Percentiles rank a stretch among this genome's conserved stretches.
phyloP scores from a whole-genome alignment of 495 filamentous ascomycete genomes.

The Chaetomidium leptoderma region DNA sequence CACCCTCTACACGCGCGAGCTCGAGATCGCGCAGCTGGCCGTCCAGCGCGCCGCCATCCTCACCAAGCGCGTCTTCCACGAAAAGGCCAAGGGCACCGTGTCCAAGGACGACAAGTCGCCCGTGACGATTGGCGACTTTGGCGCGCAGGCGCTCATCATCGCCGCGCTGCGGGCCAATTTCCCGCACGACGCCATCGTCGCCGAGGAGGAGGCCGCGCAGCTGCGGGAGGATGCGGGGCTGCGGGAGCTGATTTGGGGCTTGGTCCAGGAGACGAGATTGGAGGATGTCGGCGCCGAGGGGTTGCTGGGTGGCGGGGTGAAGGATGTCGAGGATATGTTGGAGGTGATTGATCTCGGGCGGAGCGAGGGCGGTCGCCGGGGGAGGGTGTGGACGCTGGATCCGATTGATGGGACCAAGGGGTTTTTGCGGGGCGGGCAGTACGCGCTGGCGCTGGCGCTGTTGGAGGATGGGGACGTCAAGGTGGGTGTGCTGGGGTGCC shows the following conservation, averaged over 20 bases:
- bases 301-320: conserved; percentile 66
- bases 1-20: conserved; percentile 66
- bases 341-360: conserved; percentile 79
- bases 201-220: conserved; percentile 83
- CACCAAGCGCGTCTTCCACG: conserved; percentile 89
- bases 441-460: conserved; percentile 88
- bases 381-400: conserved; percentile 93
- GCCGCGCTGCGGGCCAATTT: conserved; percentile 82
- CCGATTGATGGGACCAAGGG: conserved; percentile 98
- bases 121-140: conserved; percentile 96
- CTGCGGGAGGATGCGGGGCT: conserved; percentile 65
- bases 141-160: conserved; percentile 94
- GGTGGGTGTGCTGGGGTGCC: conserved; percentile 89
- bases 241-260: conserved; percentile 71
- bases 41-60: conserved; percentile 85
- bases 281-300: conserved; percentile 58
- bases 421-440: conserved; percentile 95
- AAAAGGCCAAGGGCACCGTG: conserved; percentile 86
- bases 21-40: conserved; percentile 80
- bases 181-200: conserved; percentile 85
- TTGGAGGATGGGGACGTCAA: conserved; percentile 94
- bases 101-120: conserved; percentile 93
- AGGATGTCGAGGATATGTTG: conserved; percentile 71
- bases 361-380: conserved; percentile 70
- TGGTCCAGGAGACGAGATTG: conserved; percentile 69